These are phyloP conservation scores for Mortierella sp. DNA, from an alignment of 371 early-diverging fungal genomes.

Conservation along the genomic window DNA sequence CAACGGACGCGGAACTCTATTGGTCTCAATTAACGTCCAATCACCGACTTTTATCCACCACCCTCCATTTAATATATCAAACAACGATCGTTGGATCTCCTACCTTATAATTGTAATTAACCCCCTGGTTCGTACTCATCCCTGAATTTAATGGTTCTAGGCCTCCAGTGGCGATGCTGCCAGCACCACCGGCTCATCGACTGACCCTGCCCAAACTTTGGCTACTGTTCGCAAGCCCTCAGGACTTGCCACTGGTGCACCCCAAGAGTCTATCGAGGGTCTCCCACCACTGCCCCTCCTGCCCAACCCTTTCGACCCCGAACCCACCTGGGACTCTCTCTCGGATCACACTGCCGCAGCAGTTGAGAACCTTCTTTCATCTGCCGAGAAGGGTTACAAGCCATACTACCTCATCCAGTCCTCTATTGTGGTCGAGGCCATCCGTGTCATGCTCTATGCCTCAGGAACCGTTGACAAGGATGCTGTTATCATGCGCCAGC, in stretches of 20 bases:
- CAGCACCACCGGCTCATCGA: conserved; percentile 45
- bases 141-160: conserved; percentile 25
- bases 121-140: background rate
- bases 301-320: conserved; percentile 55
- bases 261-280: conserved; percentile 49
- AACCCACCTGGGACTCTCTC: conserved; percentile 76
- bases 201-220: conserved; percentile 39
- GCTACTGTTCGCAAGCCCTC: conserved; percentile 49
- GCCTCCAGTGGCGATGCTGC: conserved; percentile 33
- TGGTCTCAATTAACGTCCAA: conserved; percentile 12
- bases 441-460: conserved; percentile 87
- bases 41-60: background rate
- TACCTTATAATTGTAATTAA: background rate
- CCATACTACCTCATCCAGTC: conserved; percentile 69
- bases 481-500: conserved; percentile 70
- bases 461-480: conserved; percentile 84
- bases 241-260: conserved; percentile 31
- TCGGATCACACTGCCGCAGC: conserved; percentile 75
- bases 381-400: conserved; percentile 75
- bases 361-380: conserved; percentile 74
- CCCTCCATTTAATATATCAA: background rate
- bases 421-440: conserved; percentile 77
- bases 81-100: background rate
- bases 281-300: conserved; percentile 45
- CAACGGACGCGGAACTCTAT: conserved; percentile 4